Conservation (phyloP, 768 basidiomycete species). For the Lentinus brumalis region DNA sequence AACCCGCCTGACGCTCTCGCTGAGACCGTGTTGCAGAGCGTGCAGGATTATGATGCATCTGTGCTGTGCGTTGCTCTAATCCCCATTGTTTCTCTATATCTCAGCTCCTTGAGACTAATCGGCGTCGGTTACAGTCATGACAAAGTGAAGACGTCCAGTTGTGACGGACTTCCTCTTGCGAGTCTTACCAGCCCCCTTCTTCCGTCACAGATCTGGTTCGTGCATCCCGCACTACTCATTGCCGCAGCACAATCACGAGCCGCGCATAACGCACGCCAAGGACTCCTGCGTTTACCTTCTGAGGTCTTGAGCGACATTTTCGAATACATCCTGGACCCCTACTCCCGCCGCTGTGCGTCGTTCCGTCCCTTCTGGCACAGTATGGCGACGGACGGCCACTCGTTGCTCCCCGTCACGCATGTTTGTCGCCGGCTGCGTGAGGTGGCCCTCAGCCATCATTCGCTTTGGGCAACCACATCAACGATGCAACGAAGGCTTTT, state of each 20-base stretch:
- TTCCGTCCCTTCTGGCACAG: neutral
- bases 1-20: too few species aligned
- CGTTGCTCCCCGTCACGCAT: neutral
- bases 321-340: neutral
- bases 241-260: neutral
- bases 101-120: too few species aligned
- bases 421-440: neutral
- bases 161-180: too few species aligned
- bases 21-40: too few species aligned
- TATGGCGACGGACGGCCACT: neutral
- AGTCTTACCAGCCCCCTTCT: neutral
- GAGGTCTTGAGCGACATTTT: neutral
- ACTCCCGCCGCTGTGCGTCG: neutral
- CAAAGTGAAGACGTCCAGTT: too few species aligned
- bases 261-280: neutral
- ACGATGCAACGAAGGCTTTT: neutral
- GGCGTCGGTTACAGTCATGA: too few species aligned
- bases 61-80: too few species aligned
- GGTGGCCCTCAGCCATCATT: neutral
- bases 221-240: neutral
- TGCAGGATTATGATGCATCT: too few species aligned
- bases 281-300: neutral
- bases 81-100: too few species aligned
- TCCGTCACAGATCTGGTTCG: neutral
- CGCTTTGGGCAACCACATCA: neutral